Percentiles rank a stretch among this genome's conserved stretches.
These are phyloP conservation scores for Candida gorgasii DNA, from an alignment of 805 yeast species.

Conservation along the genomic window DNA sequence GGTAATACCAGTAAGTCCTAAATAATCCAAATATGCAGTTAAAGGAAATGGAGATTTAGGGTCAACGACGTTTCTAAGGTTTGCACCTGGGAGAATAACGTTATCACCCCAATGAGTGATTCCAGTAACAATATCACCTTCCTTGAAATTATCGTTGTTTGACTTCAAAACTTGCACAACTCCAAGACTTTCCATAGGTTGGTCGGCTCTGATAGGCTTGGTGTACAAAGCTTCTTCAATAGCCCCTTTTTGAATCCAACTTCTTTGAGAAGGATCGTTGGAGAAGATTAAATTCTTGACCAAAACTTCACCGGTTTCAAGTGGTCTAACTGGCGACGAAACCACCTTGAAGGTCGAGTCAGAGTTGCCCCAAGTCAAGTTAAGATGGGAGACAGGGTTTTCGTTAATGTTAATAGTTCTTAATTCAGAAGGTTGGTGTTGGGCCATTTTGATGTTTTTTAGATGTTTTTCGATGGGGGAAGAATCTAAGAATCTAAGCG, in stretches of 20 bases:
- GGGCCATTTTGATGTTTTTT: neutral
- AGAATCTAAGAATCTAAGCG: no score
- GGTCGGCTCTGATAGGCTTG: conserved; percentile 24
- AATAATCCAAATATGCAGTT: conserved; percentile 24
- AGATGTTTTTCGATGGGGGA: neutral
- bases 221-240: conserved; percentile 22
- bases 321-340: conserved; percentile 14
- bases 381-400: conserved; percentile 22
- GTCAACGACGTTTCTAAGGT: conserved; percentile 20
- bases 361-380: conserved; percentile 20
- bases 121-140: conserved; percentile 27
- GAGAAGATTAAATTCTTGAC: conserved; percentile 30
- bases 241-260: conserved; percentile 35
- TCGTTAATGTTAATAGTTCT: conserved; percentile 19
- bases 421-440: neutral
- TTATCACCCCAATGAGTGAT: conserved; percentile 26
- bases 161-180: conserved; percentile 27
- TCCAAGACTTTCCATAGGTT: conserved; percentile 23
- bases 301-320: conserved; percentile 27
- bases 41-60: conserved; percentile 19
- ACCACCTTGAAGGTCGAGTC: conserved; percentile 33
- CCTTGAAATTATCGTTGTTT: conserved; percentile 21
- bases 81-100: conserved; percentile 17
- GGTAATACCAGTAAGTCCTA: conserved; percentile 32
- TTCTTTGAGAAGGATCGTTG: conserved; percentile 39